Conservation (phyloP, 495 filamentous ascomycete genomes). For the Astrocystis sublimbata region DNA sequence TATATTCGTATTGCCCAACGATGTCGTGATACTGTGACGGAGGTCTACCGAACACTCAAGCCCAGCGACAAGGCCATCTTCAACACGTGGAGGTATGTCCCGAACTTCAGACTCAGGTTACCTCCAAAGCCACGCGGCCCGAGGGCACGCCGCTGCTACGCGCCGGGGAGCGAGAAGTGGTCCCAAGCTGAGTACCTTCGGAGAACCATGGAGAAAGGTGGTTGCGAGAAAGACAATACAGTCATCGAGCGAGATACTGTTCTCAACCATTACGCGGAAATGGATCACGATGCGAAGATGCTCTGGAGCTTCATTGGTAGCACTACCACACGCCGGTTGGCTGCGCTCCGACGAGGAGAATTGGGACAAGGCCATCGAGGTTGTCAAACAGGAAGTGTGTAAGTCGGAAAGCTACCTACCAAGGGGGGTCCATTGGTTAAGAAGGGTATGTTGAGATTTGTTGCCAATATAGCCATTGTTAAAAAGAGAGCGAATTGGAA, state of each 20-base stretch:
- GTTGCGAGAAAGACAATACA: constrained; percentile 19
- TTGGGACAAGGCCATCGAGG: constrained; percentile 22
- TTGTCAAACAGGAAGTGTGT: constrained; percentile 20
- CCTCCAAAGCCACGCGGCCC: constrained; percentile 14
- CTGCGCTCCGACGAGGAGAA: constrained; percentile 22
- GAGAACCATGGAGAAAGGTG: constrained; percentile 16
- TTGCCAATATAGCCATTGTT: not conserved
- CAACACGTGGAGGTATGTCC: constrained; percentile 17
- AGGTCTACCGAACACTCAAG: constrained; percentile 25
- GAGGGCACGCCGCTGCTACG: constrained; percentile 12
- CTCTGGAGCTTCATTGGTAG: constrained; percentile 24
- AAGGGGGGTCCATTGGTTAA: constrained; percentile 1
- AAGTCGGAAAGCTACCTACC: constrained; percentile 22
- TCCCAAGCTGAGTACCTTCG: not conserved
- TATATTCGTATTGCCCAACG: constrained; percentile 22
- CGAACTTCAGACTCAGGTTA: constrained; percentile 5
- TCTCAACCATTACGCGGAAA: not conserved
- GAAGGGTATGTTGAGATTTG: not conserved
- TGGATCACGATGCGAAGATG: constrained; percentile 16
- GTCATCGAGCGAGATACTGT: not conserved
- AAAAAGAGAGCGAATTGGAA: not conserved
- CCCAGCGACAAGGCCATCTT: constrained; percentile 19
- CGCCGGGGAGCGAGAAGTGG: constrained; percentile 18
- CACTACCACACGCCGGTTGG: constrained; percentile 18
- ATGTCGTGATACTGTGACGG: constrained; percentile 20